Conservation (phyloP, 257 asterid genomes). For the Cordia subcordata region DNA sequence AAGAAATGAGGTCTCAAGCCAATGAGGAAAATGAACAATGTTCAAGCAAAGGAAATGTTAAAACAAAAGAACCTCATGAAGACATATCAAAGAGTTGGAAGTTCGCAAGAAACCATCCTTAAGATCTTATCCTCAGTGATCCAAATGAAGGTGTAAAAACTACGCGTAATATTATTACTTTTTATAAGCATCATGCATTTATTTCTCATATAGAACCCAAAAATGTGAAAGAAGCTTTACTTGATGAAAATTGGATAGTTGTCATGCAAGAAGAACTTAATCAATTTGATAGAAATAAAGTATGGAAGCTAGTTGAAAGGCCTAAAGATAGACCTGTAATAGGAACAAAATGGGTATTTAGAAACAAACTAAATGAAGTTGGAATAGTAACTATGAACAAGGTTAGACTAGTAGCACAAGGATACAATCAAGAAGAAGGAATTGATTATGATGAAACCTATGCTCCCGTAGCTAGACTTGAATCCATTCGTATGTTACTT, state of each 20-base stretch:
- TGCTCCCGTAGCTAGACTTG: neutral
- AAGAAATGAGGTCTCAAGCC: too few relatives aligned
- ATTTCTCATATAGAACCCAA: neutral
- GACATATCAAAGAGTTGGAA: neutral
- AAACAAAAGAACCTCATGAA: too few relatives aligned
- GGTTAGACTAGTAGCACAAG: neutral
- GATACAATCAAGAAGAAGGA: neutral
- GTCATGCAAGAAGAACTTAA: neutral
- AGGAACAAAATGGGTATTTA: neutral
- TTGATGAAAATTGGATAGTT: neutral
- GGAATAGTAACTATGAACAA: neutral
- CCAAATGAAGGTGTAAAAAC: neutral
- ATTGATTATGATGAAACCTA: constrained; percentile 5
- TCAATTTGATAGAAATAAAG: constrained; percentile 6
- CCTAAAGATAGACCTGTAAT: neutral
- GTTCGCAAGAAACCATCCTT: neutral
- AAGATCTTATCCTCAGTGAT: neutral
- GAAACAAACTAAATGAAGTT: neutral
- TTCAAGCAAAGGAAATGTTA: too few relatives aligned
- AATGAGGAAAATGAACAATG: too few relatives aligned
- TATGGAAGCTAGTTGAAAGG: neutral
- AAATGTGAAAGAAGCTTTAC: neutral
- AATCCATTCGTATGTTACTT: neutral
- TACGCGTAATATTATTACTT: too few relatives aligned
- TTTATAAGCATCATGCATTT: neutral